Evolutionary conservation across 129 eudicot species (phyloP).

Genomic region (Daucus carota): DNA sequence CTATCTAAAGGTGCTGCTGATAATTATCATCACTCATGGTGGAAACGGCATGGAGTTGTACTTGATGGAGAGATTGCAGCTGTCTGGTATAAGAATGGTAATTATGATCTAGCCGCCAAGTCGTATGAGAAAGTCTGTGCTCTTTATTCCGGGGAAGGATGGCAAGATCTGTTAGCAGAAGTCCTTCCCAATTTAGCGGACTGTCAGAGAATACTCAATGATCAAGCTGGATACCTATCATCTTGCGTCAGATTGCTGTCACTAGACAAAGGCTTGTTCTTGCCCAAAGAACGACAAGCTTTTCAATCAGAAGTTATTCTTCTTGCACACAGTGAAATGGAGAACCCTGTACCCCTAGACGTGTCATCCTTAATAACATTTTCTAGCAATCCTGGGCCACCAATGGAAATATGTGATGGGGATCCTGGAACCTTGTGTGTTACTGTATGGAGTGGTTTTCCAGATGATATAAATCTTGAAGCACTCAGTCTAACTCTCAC

Average conservation of each 20-base stretch:
- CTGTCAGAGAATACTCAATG: slow-evolving; percentile 83
- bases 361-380: slow-evolving; percentile 86
- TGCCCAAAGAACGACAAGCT: slow-evolving; percentile 70
- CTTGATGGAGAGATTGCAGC: slow-evolving; percentile 96
- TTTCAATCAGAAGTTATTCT: slow-evolving; percentile 82
- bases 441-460: slow-evolving; percentile 87
- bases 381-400: slow-evolving; percentile 79
- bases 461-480: slow-evolving; percentile 89
- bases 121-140: slow-evolving; percentile 90
- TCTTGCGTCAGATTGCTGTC: slow-evolving; percentile 91
- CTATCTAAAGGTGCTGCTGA: slow-evolving; percentile 89
- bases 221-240: slow-evolving; percentile 83
- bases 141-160: slow-evolving; percentile 91
- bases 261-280: slow-evolving; percentile 75
- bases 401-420: slow-evolving; percentile 78
- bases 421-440: slow-evolving; percentile 83
- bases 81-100: slow-evolving; percentile 61
- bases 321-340: slow-evolving; percentile 88
- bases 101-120: slow-evolving; percentile 72
- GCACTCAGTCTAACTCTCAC: slow-evolving; percentile 77
- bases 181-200: slow-evolving; percentile 93
- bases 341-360: slow-evolving; percentile 86
- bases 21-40: slow-evolving; percentile 86
- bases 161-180: slow-evolving; percentile 91
- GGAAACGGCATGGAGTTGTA: slow-evolving; percentile 96